phyloP scores from a whole-genome alignment of 768 basidiomycete species.

The Collybia nuda region DNA sequence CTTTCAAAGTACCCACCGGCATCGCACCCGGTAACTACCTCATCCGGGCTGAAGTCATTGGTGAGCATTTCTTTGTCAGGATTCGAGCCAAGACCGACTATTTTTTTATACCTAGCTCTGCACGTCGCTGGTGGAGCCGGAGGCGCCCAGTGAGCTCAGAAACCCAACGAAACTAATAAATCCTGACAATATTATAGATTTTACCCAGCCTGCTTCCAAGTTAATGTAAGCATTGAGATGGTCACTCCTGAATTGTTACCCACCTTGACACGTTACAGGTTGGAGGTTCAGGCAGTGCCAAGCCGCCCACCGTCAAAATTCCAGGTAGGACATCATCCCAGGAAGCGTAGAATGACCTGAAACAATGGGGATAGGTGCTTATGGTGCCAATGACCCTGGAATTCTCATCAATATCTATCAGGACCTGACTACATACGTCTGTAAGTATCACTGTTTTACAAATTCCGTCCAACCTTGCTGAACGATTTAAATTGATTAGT shows the following conservation, averaged over 20 bases:
- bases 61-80: slow-evolving; percentile 21
- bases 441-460: slow-evolving; percentile 21
- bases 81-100: not conserved
- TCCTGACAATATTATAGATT: slow-evolving; percentile 20
- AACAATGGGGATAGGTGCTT: slow-evolving; percentile 21
- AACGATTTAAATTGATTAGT: slow-evolving; percentile 22
- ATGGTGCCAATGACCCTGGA: slow-evolving; percentile 33
- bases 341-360: not conserved
- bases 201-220: slow-evolving; percentile 48
- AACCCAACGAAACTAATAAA: not conserved
- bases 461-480: not conserved
- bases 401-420: slow-evolving; percentile 52
- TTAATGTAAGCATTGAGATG: slow-evolving; percentile 21
- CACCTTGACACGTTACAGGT: not conserved
- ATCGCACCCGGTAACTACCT: slow-evolving; percentile 46
- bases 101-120: slow-evolving; percentile 26
- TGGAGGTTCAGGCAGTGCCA: slow-evolving; percentile 27
- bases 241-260: too few species aligned
- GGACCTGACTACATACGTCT: slow-evolving; percentile 35
- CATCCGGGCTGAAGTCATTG: slow-evolving; percentile 47
- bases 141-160: slow-evolving; percentile 33
- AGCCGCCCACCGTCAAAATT: slow-evolving; percentile 38
- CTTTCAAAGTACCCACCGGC: slow-evolving; percentile 42
- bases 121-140: slow-evolving; percentile 39
- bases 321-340: slow-evolving; percentile 25